A percentile compares a stretch with the other conserved stretches of the same genome.
These are phyloP conservation scores for Neckera pumila DNA, from an alignment of 225 moss, liverwort and hornwort genomes.

Conservation along the genomic window DNA sequence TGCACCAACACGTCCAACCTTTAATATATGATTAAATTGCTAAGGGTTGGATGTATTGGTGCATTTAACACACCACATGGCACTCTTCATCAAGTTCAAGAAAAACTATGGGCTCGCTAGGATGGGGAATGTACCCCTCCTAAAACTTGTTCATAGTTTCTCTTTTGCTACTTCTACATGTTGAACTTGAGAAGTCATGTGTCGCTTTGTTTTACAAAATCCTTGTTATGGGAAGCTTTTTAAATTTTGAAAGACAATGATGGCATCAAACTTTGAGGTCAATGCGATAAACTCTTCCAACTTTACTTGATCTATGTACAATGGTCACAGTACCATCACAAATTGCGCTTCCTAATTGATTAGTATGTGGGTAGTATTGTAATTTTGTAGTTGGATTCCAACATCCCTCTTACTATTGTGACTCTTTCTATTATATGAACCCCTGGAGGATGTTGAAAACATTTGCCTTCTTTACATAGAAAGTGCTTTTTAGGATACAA, in stretches of 20 bases:
- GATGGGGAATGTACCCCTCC: background rate
- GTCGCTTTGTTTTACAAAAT: background rate
- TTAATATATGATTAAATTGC: too few relatives aligned
- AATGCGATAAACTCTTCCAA: background rate
- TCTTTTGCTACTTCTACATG: background rate
- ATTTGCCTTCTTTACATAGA: background rate
- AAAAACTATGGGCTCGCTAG: background rate
- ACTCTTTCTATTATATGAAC: background rate
- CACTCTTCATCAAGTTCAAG: background rate
- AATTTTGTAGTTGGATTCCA: background rate
- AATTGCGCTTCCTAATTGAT: fast-evolving
- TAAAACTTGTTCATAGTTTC: background rate
- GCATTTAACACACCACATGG: fast-evolving
- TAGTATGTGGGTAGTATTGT: fast-evolving
- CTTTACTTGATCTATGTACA: fast-evolving
- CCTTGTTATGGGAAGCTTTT: background rate
- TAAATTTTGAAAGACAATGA: background rate
- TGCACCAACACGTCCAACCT: too few relatives aligned
- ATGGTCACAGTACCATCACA: fast-evolving
- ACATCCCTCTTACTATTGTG: fast-evolving
- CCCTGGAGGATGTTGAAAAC: background rate
- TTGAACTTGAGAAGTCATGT: fast-evolving
- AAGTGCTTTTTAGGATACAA: background rate
- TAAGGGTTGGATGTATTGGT: background rate
- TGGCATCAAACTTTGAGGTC: too few relatives aligned